These are phyloP conservation scores for Stephanocyclus meneghinianus DNA, from an alignment of 352 stramenopile species.

Conservation along the genomic window DNA sequence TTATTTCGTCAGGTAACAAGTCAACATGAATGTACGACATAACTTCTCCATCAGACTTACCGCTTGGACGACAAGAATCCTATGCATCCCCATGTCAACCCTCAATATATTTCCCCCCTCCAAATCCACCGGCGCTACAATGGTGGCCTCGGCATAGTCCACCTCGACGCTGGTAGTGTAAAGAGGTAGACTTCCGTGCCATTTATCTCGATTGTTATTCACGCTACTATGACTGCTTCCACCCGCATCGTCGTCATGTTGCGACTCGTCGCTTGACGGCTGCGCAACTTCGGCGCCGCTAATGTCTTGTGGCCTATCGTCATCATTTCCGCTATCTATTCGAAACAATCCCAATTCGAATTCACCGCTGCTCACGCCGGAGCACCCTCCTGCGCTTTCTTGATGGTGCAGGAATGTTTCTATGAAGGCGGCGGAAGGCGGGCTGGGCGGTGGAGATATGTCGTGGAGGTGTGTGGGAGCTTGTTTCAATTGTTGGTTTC, in stretches of 20 bases:
- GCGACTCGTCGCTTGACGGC: background rate
- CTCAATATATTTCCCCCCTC: constrained; percentile 15
- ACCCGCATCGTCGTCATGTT: background rate
- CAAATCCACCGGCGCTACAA: constrained; percentile 21
- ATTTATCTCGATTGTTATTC: background rate
- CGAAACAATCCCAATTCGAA: constrained; percentile 10
- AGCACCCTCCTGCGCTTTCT: background rate
- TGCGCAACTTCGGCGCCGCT: background rate
- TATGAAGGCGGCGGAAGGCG: constrained; percentile 14
- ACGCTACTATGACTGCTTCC: background rate
- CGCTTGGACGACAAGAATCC: constrained; percentile 21
- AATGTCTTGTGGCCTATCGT: background rate
- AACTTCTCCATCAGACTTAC: constrained; percentile 3
- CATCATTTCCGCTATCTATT: constrained; percentile 2
- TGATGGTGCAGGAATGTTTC: constrained; percentile 10
- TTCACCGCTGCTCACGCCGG: constrained; percentile 2
- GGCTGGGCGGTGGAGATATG: background rate
- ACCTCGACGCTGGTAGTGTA: constrained; percentile 24
- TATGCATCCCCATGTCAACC: constrained; percentile 18
- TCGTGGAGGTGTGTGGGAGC: background rate
- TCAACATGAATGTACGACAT: background rate
- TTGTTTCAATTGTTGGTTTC: background rate
- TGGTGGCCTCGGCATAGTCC: constrained; percentile 21
- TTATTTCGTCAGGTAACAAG: background rate
- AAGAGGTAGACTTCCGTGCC: background rate